Base-by-base conservation (phyloP, 116 monocot genomes). In the Dioscorea cayenensis region DNA sequence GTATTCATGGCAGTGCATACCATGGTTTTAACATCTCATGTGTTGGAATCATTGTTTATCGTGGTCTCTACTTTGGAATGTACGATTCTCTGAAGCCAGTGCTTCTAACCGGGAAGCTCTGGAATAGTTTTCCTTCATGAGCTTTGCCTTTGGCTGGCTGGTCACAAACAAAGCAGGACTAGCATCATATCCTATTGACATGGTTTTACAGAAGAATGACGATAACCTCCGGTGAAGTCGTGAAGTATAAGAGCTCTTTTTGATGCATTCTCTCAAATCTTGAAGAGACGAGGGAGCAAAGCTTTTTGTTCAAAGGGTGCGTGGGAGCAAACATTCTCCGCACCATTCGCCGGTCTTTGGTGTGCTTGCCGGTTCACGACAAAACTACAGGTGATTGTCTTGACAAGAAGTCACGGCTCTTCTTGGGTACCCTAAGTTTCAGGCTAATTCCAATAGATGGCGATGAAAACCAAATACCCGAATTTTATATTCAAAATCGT, bases 21-120 rank as follows among this genome's bases (percentile, higher is more conserved):
- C 84, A 84, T 68, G 90, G 86, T 28, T 86, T 90, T 27, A 86
- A 86, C 68, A 81, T 90, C 63, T 90, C 90, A 0, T 90, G 90
- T 68, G 80, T 82, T 43, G 90, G 90, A 9, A 90, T 90, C 43
- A 86, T 90, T 19, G 86, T n/a, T n/a, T n/a, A n/a, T n/a, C n/a
- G n/a, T n/a, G n/a, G n/a, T n/a, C n/a, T n/a, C n/a, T n/a, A n/a
- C 66, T 88, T 88, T 20, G 90, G 90, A 52, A 77, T 86, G 86
- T 86, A 90, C 51, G 90, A 90, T 60, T 90, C 90, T 12, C 38
- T 90, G 69, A 90, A 90, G 70, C 90, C 86, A 28, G 90, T 90
- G 27, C 58, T 90, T 48, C 82, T 90, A 14, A 72, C 79, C 20
- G 86, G 84, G n/a, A 25, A 32, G 28, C 2, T n/a, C 18, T 86